A percentile compares a stretch with the other conserved stretches of the same genome.
These are phyloP conservation scores for Penicillium frequentans DNA, from an alignment of 2,329 filamentous ascomycete genomes.

Conservation along the genomic window DNA sequence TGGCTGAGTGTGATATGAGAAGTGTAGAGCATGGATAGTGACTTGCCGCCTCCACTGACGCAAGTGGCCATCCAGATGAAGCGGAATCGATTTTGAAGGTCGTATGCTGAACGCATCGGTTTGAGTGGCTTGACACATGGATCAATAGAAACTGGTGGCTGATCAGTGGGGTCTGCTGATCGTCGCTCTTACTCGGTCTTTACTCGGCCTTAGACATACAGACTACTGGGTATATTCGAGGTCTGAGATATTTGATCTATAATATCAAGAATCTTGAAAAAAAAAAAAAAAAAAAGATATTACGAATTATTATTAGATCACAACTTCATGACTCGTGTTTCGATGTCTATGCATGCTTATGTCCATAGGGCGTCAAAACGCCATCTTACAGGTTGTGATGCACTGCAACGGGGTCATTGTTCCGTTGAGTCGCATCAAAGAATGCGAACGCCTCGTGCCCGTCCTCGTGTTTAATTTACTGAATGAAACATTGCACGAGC, in stretches of 20 bases:
- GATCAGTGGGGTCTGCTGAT: slow-evolving; percentile 8
- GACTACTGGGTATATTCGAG: not conserved
- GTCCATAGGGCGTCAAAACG: slow-evolving; percentile 2
- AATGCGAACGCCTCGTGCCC: not conserved
- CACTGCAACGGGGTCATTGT: not conserved
- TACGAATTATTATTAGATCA: not conserved
- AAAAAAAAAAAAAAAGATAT: too few species aligned
- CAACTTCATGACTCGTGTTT: slow-evolving; percentile 17
- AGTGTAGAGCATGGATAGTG: not conserved
- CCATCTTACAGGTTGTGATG: not conserved
- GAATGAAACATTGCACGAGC: not conserved
- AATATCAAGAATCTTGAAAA: not conserved
- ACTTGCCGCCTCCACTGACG: slow-evolving; percentile 12
- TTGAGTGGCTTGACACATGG: slow-evolving; percentile 6
- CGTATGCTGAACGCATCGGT: not conserved
- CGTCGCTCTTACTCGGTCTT: slow-evolving; percentile 4
- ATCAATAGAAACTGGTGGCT: slow-evolving; percentile 7
- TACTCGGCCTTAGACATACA: not conserved
- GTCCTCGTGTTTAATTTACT: not conserved
- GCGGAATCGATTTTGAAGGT: not conserved
- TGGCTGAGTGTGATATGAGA: not conserved
- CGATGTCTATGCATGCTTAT: slow-evolving; percentile 12
- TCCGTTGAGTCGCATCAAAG: not conserved
- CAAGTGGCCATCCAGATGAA: slow-evolving; percentile 11
- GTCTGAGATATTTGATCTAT: not conserved